These are phyloP conservation scores for Cylindrodendrum hubeiense DNA, from an alignment of 2,329 filamentous ascomycete species.

Conservation along the genomic window DNA sequence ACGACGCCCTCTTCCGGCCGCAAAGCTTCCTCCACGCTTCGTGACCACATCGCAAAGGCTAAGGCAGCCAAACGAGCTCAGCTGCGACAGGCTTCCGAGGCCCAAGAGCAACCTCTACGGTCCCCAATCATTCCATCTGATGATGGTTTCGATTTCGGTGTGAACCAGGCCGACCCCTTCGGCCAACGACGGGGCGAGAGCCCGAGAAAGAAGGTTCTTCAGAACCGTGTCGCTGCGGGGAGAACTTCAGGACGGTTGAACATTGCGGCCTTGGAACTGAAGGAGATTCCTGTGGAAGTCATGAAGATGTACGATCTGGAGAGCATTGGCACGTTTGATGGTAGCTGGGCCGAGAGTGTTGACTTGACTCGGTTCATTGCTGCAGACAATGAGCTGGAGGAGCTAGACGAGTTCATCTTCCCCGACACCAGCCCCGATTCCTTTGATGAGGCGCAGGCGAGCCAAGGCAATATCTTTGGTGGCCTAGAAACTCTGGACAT, in stretches of 20 bases:
- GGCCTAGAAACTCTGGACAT: slow-evolving; percentile 85
- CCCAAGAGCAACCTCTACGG: slow-evolving; percentile 26
- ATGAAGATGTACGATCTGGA: slow-evolving; percentile 91
- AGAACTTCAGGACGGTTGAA: slow-evolving; percentile 86
- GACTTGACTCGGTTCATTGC: slow-evolving; percentile 87
- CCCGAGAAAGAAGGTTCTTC: slow-evolving; percentile 74
- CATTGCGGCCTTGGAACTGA: slow-evolving; percentile 85
- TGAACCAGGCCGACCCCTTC: slow-evolving; percentile 74
- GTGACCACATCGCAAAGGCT: slow-evolving; percentile 93
- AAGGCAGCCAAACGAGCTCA: slow-evolving; percentile 81
- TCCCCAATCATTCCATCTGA: slow-evolving; percentile 61
- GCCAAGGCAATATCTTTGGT: slow-evolving; percentile 81
- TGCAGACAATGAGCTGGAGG: slow-evolving; percentile 89
- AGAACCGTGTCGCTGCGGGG: slow-evolving; percentile 78
- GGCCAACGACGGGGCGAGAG: slow-evolving; percentile 72
- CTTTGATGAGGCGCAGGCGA: slow-evolving; percentile 73
- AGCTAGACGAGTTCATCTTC: slow-evolving; percentile 80
- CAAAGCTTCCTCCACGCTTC: slow-evolving; percentile 83
- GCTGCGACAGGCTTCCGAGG: slow-evolving; percentile 49
- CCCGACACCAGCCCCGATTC: slow-evolving; percentile 75
- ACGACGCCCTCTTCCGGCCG: slow-evolving; percentile 46
- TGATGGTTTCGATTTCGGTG: slow-evolving; percentile 61
- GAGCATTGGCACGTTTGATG: slow-evolving; percentile 70
- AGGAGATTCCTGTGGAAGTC: slow-evolving; percentile 84
- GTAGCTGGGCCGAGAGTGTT: slow-evolving; percentile 91